Base-by-base conservation (phyloP, 2,329 filamentous ascomycete species). In the Nigrograna mackinnonii region DNA sequence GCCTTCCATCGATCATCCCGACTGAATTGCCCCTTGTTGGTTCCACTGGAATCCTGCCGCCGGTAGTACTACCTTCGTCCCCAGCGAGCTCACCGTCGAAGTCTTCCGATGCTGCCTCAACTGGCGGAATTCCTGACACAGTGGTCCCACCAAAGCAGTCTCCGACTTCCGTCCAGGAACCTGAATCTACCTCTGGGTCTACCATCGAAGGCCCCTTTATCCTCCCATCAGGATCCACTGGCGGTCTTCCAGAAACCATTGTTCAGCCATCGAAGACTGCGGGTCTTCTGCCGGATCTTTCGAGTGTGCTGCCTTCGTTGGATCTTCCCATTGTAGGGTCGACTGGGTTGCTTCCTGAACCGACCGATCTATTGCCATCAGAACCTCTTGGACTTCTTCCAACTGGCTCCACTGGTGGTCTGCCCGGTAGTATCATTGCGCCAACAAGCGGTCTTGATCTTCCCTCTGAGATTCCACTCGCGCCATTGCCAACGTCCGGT, bases 371-470 rank as follows among this genome's bases (percentile, higher is more conserved):
- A 13, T n/a, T n/a, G n/a, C n/a, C n/a, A n/a, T n/a, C n/a, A n/a
- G n/a, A n/a, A n/a, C 30, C 35, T 31, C 22, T 36, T 14, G 13
- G 26, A 20, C n/a, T 36, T 47, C 39, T 26, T 43, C 49, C 30
- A 17, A 41, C 35, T n/a, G 55, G 52, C 16, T 57, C 60, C 3
- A 54, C 48, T 31, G 62, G 62, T 17, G 50, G 39, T 30, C 7
- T 64, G 11, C 54, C 61, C 6, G 49, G 49, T 33, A 54, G 39
- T 22, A 32, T 57, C 19, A 47, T 62, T 9, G 48, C 54, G 18
- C 56, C 61, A 14, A 62, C 61, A 16, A 50, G 48, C 32, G 36
- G 33, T 32, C 14, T 39, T 20, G 37, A 35, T 6, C 37, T 38
- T 12, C 28, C 44, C 5, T 43, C 47, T 3, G 41, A 36, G 5